Base-by-base conservation (phyloP, 352 stramenopile species). In the Phytopythium montanum region DNA sequence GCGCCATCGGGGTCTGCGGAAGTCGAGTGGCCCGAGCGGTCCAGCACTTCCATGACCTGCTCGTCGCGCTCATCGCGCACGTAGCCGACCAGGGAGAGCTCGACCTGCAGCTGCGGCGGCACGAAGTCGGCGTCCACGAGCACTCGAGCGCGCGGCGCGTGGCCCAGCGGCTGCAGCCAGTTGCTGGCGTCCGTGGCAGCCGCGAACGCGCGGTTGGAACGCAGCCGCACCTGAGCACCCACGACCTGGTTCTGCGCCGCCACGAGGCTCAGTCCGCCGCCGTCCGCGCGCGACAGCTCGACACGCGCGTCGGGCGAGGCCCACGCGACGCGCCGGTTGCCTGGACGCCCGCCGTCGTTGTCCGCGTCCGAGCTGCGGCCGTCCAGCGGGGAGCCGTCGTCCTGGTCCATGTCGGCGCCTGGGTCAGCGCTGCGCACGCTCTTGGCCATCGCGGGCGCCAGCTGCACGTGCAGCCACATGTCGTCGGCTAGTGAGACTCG, bases 1-100 rank as follows among this genome's bases (percentile, higher is more conserved):
- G 56, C 64, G 18, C 18, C 26, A 0, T 26, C 21, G 29, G 39
- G 18, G 26, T 56, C 50, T 7, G 70, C 59, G 0, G 62, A 54
- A 3, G 29, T 39, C 25, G 75, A 87, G 0, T 70, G 61, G 0
- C 69, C 77, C 1, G 60, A 60, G 1, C 66, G 69, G 21, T 87
- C 71, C 21, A 92, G 45, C 6, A 65, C 83, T 59, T 92, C 83
- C 77, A 90, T 88, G 14, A 77, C 67, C 21, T 67, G 39, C 49
- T 87, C 68, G 8, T 67, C 66, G 48, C 69, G 74, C 54, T 92
- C 83, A 54, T 90, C 79, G 52, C 85, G 59, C 16, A 92, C 81
- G 51, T 68, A 72, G 12, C 79, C 81, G 28, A 92, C 65, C 13
- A 88, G 46, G 29, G 90, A 85, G 13, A 62, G 21, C 54, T 90